phyloP scores from a whole-genome alignment of 768 basidiomycete genomes.

The Paxillus rubicundulus region DNA sequence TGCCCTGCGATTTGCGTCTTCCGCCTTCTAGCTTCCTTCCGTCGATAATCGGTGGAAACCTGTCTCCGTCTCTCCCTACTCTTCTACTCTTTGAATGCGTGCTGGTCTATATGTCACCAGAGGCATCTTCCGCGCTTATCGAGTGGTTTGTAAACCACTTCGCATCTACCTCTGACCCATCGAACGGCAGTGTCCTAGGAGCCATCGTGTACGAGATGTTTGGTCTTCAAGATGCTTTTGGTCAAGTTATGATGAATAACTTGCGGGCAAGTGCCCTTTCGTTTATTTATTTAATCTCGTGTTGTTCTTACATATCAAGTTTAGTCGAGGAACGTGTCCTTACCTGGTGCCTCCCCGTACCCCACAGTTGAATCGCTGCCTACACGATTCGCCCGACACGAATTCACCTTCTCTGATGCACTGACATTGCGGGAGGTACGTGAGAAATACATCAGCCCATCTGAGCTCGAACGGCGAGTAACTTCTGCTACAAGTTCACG shows the following conservation, averaged over 20 bases:
- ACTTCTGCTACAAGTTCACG: not conserved
- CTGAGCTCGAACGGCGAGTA: slow-evolving; percentile 60
- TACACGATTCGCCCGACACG: slow-evolving; percentile 54
- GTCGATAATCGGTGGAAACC: slow-evolving; percentile 32
- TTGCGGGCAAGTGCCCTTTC: slow-evolving; percentile 52
- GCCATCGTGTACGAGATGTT: slow-evolving; percentile 92
- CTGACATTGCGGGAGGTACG: slow-evolving; percentile 72
- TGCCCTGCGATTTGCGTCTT: slow-evolving; percentile 74
- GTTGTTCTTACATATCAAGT: not conserved
- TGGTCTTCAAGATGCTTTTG: slow-evolving; percentile 82
- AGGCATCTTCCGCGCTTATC: slow-evolving; percentile 56
- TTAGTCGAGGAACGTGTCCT: slow-evolving; percentile 66
- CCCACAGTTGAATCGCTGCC: slow-evolving; percentile 52
- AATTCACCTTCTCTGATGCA: slow-evolving; percentile 55
- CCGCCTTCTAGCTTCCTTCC: slow-evolving; percentile 50
- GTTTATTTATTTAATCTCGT: not conserved
- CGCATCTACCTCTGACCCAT: slow-evolving; percentile 5
- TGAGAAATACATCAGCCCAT: slow-evolving; percentile 39
- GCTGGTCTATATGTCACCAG: slow-evolving; percentile 77
- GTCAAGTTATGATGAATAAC: slow-evolving; percentile 89
- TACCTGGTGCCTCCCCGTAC: slow-evolving; percentile 73
- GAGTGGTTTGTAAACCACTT: slow-evolving; percentile 70
- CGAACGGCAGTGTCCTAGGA: slow-evolving; percentile 34
- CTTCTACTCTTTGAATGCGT: slow-evolving; percentile 93
- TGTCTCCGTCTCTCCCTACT: slow-evolving; percentile 67